Conservation (phyloP, 768 basidiomycete genomes). For the Pleurotus sapidus region DNA sequence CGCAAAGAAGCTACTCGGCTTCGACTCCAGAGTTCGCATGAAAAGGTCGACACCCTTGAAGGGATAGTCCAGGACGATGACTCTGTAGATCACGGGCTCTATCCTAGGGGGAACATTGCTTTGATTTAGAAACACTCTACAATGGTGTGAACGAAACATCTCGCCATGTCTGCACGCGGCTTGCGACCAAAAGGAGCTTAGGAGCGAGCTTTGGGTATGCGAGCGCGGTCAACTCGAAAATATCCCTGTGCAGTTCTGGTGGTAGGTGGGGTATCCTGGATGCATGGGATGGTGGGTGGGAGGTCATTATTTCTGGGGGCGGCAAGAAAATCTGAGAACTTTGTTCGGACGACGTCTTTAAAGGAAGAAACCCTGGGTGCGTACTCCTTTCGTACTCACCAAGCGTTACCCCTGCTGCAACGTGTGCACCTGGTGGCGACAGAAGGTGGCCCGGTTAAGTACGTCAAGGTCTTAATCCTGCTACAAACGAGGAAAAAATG, state of each 20-base stretch:
- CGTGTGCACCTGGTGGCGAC: too few species aligned
- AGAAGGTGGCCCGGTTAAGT: too few species aligned
- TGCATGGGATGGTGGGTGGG: not conserved
- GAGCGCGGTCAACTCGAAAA: slow-evolving; percentile 31
- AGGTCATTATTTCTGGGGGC: not conserved
- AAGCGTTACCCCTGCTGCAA: too few species aligned
- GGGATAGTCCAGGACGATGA: slow-evolving; percentile 27
- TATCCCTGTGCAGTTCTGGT: slow-evolving; percentile 35
- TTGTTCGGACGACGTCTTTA: not conserved
- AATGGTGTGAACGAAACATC: slow-evolving; percentile 9
- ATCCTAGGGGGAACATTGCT: slow-evolving; percentile 23
- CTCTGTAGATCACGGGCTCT: slow-evolving; percentile 34
- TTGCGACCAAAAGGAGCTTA: slow-evolving; percentile 32
- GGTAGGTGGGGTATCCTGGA: slow-evolving; percentile 23
- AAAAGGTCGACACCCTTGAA: slow-evolving; percentile 28
- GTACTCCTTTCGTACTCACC: too few species aligned
- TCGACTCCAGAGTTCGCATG: slow-evolving; percentile 29
- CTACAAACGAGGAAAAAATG: too few species aligned
- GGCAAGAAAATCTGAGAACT: not conserved
- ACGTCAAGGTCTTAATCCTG: too few species aligned
- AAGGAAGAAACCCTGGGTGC: not conserved
- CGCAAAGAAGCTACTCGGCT: slow-evolving; percentile 32
- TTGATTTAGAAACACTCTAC: not conserved
- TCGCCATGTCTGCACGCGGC: slow-evolving; percentile 30
- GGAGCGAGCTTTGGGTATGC: slow-evolving; percentile 22